Evolutionary conservation across 2,329 filamentous ascomycete species (phyloP).

Genomic region (Stachybotrys chlorohalonatus): DNA sequence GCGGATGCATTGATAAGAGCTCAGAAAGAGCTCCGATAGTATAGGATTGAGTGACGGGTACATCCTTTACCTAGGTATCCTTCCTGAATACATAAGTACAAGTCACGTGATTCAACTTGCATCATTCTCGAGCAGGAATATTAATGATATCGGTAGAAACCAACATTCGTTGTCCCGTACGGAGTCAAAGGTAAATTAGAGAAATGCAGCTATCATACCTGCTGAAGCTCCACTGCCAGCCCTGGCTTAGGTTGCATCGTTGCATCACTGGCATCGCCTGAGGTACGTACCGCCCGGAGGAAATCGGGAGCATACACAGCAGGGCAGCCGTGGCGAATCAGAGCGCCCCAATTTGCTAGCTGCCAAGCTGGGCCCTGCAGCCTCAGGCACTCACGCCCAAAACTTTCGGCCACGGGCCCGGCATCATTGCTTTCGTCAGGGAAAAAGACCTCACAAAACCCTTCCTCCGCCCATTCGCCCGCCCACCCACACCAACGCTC

Average conservation of each 20-base stretch:
- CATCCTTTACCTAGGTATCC: too few relatives aligned
- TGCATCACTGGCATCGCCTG: background rate
- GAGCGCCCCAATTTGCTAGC: conserved; percentile 35
- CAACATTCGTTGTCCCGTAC: too few relatives aligned
- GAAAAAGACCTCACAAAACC: conserved; percentile 40
- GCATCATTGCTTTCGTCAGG: conserved; percentile 22
- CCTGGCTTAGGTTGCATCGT: background rate
- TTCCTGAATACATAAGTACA: too few relatives aligned
- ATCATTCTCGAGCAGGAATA: too few relatives aligned
- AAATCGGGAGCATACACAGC: background rate
- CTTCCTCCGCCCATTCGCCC: conserved; percentile 8
- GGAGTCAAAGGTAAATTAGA: too few relatives aligned
- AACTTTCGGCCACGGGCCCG: conserved; percentile 27
- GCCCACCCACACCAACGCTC: conserved; percentile 15
- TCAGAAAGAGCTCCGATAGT: background rate
- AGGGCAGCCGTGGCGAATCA: conserved; percentile 29
- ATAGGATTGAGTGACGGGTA: too few relatives aligned
- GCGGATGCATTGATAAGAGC: conserved; percentile 42
- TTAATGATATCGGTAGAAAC: too few relatives aligned
- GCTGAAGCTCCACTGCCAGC: background rate
- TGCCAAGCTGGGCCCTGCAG: conserved; percentile 18
- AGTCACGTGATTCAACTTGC: too few relatives aligned
- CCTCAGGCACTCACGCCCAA: conserved; percentile 34
- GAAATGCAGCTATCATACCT: too few relatives aligned
- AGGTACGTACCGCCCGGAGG: conserved; percentile 15